Base-by-base conservation (phyloP, 2,329 filamentous ascomycete genomes). In the Rachicladosporium sp. region DNA sequence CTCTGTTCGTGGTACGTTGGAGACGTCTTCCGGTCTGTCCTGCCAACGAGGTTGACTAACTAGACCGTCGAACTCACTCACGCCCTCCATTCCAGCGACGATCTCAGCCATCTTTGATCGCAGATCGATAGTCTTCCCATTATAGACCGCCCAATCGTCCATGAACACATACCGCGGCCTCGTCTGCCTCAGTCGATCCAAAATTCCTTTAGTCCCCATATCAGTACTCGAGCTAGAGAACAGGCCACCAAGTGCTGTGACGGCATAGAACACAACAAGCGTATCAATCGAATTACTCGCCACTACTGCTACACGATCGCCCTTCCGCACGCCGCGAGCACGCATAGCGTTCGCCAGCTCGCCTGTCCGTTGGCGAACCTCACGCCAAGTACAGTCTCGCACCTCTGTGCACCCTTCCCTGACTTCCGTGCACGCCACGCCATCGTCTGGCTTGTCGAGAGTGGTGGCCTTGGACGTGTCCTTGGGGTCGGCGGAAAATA, bases 141-240 rank as follows among this genome's bases (percentile, higher is more conserved):
- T 89, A 50, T 93, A 93, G 2, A 89, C 62, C 0, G 84, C 73
- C 30, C 70, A 76, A 50, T 91, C 85, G 50, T 93, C 86, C 53
- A 89, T 78, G 55, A 93, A 91, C 11, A 93, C 68, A 55, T 76
- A 83, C 59, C 75, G 79, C 3, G 86, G 85, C 48, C 78, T 70
- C 44, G 91, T 77, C 64, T 91, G 84, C 36, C 78, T 61, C 15
- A 83, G 67, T 29, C 85, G 68, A 59, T 91, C 82, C 49, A 93
- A 51, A 11, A 93, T 73, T 0, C 84, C 85, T 46, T 79, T 78
- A 10, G 80, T 77, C 0, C 85, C 85, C 79, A 91, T 91, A 59
- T 93, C 85, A 0, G 85, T 89, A 6, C 78, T 84, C 38, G 74
- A 80, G 35, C 75, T 82, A 48, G 76, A 82, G 56, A 91, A 91